phyloP scores from a whole-genome alignment of 139 green algal species.

The Eudorina sp. region DNA sequence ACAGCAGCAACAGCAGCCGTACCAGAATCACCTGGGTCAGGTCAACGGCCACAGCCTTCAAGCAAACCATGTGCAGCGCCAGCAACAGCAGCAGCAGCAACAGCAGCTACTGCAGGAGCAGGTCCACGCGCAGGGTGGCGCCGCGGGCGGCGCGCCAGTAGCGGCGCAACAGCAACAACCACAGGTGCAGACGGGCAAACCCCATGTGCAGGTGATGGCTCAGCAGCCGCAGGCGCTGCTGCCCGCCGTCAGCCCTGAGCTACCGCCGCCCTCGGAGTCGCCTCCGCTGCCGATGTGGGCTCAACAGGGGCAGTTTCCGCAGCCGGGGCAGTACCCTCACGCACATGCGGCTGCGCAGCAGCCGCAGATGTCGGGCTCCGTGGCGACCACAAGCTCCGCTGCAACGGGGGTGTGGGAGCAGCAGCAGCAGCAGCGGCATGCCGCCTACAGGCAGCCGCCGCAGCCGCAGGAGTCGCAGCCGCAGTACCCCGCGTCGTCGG shows the following conservation, averaged over 20 bases:
- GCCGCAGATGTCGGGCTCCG: neutral
- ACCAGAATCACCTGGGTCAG: neutral
- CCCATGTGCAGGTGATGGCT: neutral
- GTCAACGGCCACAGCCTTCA: no score
- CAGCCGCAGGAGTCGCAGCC: slow-evolving; percentile 6
- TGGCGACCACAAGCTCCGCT: neutral
- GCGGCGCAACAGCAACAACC: neutral
- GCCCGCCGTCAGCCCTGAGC: neutral
- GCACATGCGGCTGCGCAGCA: neutral
- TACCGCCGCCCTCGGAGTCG: neutral
- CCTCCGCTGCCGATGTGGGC: neutral
- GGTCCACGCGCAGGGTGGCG: neutral
- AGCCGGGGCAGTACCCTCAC: neutral
- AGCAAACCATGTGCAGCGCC: neutral
- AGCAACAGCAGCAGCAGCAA: slow-evolving; percentile 6
- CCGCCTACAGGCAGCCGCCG: neutral
- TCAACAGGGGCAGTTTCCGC: neutral
- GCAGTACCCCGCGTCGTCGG: neutral
- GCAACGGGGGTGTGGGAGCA: neutral
- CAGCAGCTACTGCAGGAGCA: neutral
- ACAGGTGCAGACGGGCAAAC: neutral
- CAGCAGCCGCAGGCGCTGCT: slow-evolving; percentile 9
- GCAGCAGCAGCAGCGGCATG: neutral
- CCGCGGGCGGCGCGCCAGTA: no score
- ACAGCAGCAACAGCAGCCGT: neutral